A percentile compares a stretch with the other conserved stretches of the same genome.
phyloP scores from a whole-genome alignment of 805 yeast genomes.

The Ogataea kodamae region DNA sequence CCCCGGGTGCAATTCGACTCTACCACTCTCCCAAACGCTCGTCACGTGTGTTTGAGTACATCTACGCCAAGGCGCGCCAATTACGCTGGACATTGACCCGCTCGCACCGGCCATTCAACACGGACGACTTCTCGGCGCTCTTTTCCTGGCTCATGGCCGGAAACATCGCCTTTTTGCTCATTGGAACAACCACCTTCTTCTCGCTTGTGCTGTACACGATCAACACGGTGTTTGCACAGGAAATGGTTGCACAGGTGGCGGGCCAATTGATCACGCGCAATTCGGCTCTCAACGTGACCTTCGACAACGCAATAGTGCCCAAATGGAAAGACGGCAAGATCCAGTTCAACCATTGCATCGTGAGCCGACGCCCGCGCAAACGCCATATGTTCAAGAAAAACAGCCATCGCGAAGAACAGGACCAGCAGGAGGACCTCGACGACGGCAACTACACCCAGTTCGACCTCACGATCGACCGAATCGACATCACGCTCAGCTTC shows the following conservation, averaged over 20 bases:
- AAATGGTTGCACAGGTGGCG: conserved; percentile 72
- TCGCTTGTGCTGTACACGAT: conserved; percentile 72
- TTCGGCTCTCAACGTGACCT: conserved; percentile 76
- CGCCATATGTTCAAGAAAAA: conserved; percentile 31
- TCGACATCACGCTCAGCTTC: conserved; percentile 75
- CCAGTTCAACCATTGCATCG: conserved; percentile 78
- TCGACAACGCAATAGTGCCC: conserved; percentile 92
- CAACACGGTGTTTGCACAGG: conserved; percentile 87
- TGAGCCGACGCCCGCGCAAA: conserved; percentile 71
- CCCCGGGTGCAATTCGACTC: too few relatives aligned
- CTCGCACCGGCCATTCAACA: conserved; percentile 78
- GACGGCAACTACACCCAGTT: conserved; percentile 97
- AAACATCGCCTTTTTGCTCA: conserved; percentile 68
- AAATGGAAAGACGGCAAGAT: conserved; percentile 89
- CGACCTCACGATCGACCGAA: conserved; percentile 84
- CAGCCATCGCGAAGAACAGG: conserved; percentile 1
- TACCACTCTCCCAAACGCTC: too few relatives aligned
- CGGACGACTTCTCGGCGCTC: conserved; percentile 89
- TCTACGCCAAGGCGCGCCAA: conserved; percentile 20
- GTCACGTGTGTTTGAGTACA: conserved; percentile 8
- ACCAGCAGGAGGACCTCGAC: conserved; percentile 43
- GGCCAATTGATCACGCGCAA: conserved; percentile 84
- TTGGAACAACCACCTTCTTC: conserved; percentile 91
- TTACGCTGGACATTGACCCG: conserved; percentile 73
- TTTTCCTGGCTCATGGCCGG: conserved; percentile 92